Evolutionary conservation across 2,329 filamentous ascomycete genomes (phyloP).

Genomic region (Bipolaris victoriae): DNA sequence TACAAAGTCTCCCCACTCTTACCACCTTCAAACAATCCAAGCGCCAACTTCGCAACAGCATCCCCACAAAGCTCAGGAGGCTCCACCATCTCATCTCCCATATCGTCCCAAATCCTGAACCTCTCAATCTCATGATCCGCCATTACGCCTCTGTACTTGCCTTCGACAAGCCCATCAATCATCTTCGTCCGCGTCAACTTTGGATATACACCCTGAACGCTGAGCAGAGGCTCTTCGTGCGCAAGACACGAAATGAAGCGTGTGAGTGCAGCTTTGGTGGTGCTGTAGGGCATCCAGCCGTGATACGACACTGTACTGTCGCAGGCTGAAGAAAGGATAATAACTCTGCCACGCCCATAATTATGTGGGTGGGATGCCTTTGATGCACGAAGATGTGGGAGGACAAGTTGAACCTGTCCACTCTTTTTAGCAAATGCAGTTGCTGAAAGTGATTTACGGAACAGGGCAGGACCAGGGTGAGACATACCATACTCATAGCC

Average conservation of each 20-base stretch:
- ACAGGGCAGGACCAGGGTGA: background rate
- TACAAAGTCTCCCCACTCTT: slow-evolving; percentile 31
- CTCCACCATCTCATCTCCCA: slow-evolving; percentile 35
- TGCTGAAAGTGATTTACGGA: too few relatives aligned
- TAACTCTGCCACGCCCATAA: slow-evolving; percentile 25
- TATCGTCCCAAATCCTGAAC: slow-evolving; percentile 31
- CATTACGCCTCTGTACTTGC: slow-evolving; percentile 31
- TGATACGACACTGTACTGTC: slow-evolving; percentile 29
- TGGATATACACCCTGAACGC: slow-evolving; percentile 34
- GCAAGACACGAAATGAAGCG: slow-evolving; percentile 34
- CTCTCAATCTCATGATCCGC: slow-evolving; percentile 38
- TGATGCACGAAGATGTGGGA: slow-evolving; percentile 29
- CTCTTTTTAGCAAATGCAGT: too few relatives aligned
- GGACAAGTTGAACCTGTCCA: slow-evolving; percentile 17
- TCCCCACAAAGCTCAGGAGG: slow-evolving; percentile 32
- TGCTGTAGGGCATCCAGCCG: slow-evolving; percentile 36
- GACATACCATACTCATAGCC: slow-evolving; percentile 31
- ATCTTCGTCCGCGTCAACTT: slow-evolving; percentile 37
- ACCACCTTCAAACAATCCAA: slow-evolving; percentile 31
- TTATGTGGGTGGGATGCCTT: slow-evolving; percentile 22
- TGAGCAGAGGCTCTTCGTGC: slow-evolving; percentile 31
- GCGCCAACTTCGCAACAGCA: slow-evolving; percentile 30
- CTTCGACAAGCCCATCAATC: slow-evolving; percentile 28
- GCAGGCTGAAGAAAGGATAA: slow-evolving; percentile 33
- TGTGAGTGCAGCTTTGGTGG: slow-evolving; percentile 33